A percentile compares a stretch with the other conserved stretches of the same genome.
These are phyloP conservation scores for Yamadazyma olivae DNA, from an alignment of 805 yeast species.

Conservation along the genomic window DNA sequence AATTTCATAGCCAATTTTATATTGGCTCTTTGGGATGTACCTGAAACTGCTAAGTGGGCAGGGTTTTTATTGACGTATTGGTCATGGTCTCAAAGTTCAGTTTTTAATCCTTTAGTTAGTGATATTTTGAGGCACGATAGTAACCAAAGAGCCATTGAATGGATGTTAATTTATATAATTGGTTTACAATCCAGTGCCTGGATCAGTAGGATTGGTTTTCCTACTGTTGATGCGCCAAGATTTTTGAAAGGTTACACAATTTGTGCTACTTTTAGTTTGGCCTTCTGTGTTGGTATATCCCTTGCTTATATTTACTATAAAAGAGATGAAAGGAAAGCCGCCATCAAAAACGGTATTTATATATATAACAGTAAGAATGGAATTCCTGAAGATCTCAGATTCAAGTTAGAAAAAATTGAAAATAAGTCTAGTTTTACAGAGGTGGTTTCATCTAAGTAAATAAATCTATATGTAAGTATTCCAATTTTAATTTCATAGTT, in stretches of 20 bases:
- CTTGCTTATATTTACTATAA: constrained; percentile 42
- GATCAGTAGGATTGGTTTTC: constrained; percentile 37
- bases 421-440: no score
- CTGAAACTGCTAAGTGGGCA: constrained; percentile 19
- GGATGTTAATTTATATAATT: constrained; percentile 15
- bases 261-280: constrained; percentile 39
- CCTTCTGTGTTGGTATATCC: constrained; percentile 18
- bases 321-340: constrained; percentile 46
- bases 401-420: no score
- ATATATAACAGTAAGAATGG: constrained; percentile 34
- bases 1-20: constrained; percentile 17
- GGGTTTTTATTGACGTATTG: constrained; percentile 17
- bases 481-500: no score
- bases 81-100: constrained; percentile 20
- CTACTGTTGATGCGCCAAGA: constrained; percentile 51
- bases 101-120: constrained; percentile 17
- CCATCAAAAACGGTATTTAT: constrained; percentile 47
- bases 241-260: constrained; percentile 47
- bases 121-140: constrained; percentile 19
- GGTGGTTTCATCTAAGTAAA: no score
- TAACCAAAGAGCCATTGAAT: constrained; percentile 19
- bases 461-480: no score
- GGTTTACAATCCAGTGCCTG: constrained; percentile 30
- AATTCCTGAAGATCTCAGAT: background rate
- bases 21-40: constrained; percentile 19